phyloP scores from a whole-genome alignment of 164 flowering plant genomes.

The Stephania cephalantha region DNA sequence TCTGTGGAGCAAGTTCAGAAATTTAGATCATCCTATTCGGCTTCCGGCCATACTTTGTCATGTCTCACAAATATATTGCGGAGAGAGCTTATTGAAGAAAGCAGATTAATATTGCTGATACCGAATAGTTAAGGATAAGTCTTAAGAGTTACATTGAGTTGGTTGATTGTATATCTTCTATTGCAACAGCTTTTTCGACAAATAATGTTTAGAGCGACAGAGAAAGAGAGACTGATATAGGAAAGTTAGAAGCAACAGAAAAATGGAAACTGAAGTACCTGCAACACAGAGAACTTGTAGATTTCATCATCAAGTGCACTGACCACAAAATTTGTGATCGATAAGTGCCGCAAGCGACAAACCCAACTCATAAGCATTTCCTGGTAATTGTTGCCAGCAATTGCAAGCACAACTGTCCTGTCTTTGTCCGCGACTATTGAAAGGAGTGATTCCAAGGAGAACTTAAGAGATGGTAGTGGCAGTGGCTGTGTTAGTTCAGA shows the following conservation, averaged over 20 bases:
- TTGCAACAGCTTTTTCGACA: not conserved
- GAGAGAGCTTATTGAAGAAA: too few relatives aligned
- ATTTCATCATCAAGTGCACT: conserved; percentile 81
- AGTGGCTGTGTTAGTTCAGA: conserved; percentile 13
- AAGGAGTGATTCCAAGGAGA: conserved; percentile 59
- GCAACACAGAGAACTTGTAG: conserved; percentile 67
- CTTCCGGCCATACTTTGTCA: too few relatives aligned
- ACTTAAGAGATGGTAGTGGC: conserved; percentile 36
- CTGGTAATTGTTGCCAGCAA: conserved; percentile 82
- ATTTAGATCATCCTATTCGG: not conserved
- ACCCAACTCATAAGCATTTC: conserved; percentile 99
- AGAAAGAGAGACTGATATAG: not conserved
- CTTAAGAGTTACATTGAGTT: too few relatives aligned
- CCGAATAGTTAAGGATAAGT: too few relatives aligned
- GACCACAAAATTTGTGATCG: conserved; percentile 57
- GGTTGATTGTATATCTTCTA: not conserved
- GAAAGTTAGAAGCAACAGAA: not conserved
- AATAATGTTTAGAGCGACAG: not conserved
- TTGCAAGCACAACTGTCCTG: conserved; percentile 65
- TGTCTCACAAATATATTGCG: too few relatives aligned
- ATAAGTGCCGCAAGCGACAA: conserved; percentile 67
- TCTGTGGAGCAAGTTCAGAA: too few relatives aligned
- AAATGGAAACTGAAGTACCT: conserved; percentile 37
- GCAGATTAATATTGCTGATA: too few relatives aligned
- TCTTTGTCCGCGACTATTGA: conserved; percentile 45